A percentile compares a stretch with the other conserved stretches of the same genome.
Evolutionary conservation across 2,329 filamentous ascomycete genomes (phyloP).

Genomic region (Fusarium sp.): DNA sequence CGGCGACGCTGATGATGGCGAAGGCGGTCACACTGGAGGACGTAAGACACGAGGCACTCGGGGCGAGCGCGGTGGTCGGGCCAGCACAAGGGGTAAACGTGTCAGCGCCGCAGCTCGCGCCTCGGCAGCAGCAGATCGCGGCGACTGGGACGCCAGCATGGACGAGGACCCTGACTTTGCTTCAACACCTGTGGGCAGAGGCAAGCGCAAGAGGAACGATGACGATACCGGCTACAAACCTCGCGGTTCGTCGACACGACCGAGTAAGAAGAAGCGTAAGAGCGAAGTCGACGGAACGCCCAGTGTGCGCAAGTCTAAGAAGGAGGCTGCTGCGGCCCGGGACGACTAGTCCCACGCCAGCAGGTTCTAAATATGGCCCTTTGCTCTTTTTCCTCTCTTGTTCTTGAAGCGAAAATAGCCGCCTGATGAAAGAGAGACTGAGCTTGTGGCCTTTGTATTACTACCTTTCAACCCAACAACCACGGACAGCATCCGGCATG

Average conservation of each 20-base stretch:
- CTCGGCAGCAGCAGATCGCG: slow-evolving; percentile 36
- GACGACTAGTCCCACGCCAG: slow-evolving; percentile 47
- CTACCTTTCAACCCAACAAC: slow-evolving; percentile 19
- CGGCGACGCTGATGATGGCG: slow-evolving; percentile 54
- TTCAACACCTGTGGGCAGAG: slow-evolving; percentile 49
- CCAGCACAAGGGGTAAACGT: slow-evolving; percentile 54
- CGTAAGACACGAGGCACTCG: slow-evolving; percentile 52
- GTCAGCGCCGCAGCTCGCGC: slow-evolving; percentile 40
- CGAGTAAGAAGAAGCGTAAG: slow-evolving; percentile 70
- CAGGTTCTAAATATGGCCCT: neutral
- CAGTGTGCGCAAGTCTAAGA: slow-evolving; percentile 52
- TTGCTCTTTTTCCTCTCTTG: neutral
- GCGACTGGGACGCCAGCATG: slow-evolving; percentile 52
- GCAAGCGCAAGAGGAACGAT: slow-evolving; percentile 69
- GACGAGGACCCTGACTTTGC: slow-evolving; percentile 53
- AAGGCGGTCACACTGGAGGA: slow-evolving; percentile 44
- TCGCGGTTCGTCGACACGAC: slow-evolving; percentile 65
- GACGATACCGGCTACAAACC: slow-evolving; percentile 71
- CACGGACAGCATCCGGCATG: slow-evolving; percentile 25
- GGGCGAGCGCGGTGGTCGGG: slow-evolving; percentile 53
- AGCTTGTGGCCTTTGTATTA: slow-evolving; percentile 21
- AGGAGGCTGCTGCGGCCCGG: slow-evolving; percentile 41
- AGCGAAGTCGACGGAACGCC: slow-evolving; percentile 59
- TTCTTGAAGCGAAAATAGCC: slow-evolving; percentile 11
- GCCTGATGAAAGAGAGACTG: slow-evolving; percentile 1